These are phyloP conservation scores for Fraxinus floribunda DNA, from an alignment of 305 asterid species.

Conservation along the genomic window DNA sequence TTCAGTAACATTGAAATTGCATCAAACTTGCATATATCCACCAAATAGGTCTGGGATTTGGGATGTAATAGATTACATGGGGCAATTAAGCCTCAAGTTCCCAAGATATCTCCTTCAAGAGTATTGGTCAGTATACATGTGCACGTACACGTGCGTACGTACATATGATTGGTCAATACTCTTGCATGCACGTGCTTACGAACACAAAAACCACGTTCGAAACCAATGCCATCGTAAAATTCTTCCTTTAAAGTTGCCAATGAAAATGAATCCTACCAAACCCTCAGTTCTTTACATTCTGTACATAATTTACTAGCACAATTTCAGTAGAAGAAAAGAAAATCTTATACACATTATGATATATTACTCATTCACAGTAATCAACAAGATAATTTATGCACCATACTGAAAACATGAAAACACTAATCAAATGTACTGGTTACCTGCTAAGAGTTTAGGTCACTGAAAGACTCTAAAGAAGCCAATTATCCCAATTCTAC, in stretches of 20 bases:
- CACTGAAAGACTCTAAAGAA: background rate
- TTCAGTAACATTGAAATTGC: background rate
- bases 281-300: background rate
- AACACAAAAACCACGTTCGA: background rate
- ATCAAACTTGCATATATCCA: background rate
- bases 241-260: background rate
- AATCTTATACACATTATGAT: background rate
- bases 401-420: background rate
- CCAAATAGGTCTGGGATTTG: background rate
- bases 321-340: background rate
- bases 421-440: conserved; percentile 2
- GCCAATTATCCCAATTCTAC: background rate
- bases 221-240: background rate
- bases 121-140: background rate
- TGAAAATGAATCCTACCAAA: background rate
- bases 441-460: conserved; percentile 7
- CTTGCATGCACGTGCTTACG: background rate
- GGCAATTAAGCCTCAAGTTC: background rate
- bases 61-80: background rate
- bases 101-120: background rate
- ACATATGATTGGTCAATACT: background rate
- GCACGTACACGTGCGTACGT: background rate
- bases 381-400: background rate
- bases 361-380: conserved; percentile 3
- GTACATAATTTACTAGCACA: background rate